Percentiles rank a stretch among this genome's conserved stretches.
These are phyloP conservation scores for Fraxinus ornus DNA, from an alignment of 305 asterid species.

Conservation along the genomic window DNA sequence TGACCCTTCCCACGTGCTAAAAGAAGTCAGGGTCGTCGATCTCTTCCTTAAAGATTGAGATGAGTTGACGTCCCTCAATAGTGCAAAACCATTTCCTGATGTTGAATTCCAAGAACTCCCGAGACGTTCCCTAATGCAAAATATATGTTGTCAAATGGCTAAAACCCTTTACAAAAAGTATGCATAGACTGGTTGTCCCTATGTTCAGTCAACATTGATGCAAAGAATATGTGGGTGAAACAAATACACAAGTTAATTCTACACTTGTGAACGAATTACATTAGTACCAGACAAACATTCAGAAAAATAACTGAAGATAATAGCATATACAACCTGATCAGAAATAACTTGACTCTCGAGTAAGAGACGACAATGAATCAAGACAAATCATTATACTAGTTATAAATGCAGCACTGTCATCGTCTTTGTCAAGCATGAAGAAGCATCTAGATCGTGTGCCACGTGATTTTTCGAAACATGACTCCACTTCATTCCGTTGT, in stretches of 20 bases:
- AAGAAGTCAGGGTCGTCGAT: not conserved
- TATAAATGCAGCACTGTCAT: constrained; percentile 72
- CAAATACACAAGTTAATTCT: constrained; percentile 9
- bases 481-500: constrained; percentile 47
- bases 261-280: constrained; percentile 8
- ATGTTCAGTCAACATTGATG: not conserved
- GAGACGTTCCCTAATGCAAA: not conserved
- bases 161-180: not conserved
- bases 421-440: constrained; percentile 86
- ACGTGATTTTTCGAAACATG: constrained; percentile 71
- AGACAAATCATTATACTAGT: constrained; percentile 3
- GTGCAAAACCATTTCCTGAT: not conserved
- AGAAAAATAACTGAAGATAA: not conserved
- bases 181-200: not conserved
- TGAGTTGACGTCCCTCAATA: not conserved
- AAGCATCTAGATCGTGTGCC: constrained; percentile 75
- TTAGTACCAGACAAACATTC: constrained; percentile 15
- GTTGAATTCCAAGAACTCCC: not conserved
- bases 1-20: not conserved
- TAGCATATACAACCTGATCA: constrained; percentile 14
- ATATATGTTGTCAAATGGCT: not conserved
- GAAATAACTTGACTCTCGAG: constrained; percentile 21
- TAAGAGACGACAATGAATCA: not conserved
- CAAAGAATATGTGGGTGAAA: not conserved
- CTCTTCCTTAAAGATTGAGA: constrained; percentile 9